Conservation (phyloP, 2,329 filamentous ascomycete species). For the Alternaria sp. region DNA sequence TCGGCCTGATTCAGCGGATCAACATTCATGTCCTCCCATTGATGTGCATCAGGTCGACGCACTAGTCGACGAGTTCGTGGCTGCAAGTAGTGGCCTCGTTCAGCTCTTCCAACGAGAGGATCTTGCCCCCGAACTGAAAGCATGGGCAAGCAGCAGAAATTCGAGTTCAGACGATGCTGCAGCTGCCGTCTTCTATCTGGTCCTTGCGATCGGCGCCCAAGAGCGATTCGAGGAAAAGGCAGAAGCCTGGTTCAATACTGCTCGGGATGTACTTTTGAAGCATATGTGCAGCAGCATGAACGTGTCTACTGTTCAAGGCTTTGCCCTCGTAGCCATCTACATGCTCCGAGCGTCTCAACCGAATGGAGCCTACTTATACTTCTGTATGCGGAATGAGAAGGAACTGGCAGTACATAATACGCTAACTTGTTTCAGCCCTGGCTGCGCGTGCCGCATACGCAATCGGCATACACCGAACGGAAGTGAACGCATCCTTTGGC, state of each 20-base stretch:
- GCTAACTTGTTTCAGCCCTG: slow-evolving; percentile 34
- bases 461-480: slow-evolving; percentile 59
- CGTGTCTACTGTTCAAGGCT: slow-evolving; percentile 59
- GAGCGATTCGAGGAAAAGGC: slow-evolving; percentile 50
- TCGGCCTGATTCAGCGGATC: slow-evolving; percentile 24
- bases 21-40: slow-evolving; percentile 29
- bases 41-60: slow-evolving; percentile 49
- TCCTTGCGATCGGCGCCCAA: slow-evolving; percentile 59
- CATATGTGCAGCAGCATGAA: slow-evolving; percentile 58
- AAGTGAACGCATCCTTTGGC: slow-evolving; percentile 59
- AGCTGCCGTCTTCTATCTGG: slow-evolving; percentile 58
- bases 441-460: slow-evolving; percentile 61
- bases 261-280: slow-evolving; percentile 53
- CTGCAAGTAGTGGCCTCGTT: slow-evolving; percentile 56
- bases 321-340: slow-evolving; percentile 59
- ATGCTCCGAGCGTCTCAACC: slow-evolving; percentile 60
- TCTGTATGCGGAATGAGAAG: slow-evolving; percentile 39
- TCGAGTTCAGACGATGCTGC: slow-evolving; percentile 48
- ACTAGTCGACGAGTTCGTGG: slow-evolving; percentile 52
- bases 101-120: slow-evolving; percentile 56
- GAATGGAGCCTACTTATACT: slow-evolving; percentile 60
- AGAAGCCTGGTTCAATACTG: slow-evolving; percentile 57
- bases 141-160: slow-evolving; percentile 28
- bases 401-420: too few relatives aligned
- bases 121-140: slow-evolving; percentile 29